These are phyloP conservation scores for Fomitiporia mediterranea DNA, from an alignment of 1,284 basidiomycete genomes.

Conservation along the genomic window DNA sequence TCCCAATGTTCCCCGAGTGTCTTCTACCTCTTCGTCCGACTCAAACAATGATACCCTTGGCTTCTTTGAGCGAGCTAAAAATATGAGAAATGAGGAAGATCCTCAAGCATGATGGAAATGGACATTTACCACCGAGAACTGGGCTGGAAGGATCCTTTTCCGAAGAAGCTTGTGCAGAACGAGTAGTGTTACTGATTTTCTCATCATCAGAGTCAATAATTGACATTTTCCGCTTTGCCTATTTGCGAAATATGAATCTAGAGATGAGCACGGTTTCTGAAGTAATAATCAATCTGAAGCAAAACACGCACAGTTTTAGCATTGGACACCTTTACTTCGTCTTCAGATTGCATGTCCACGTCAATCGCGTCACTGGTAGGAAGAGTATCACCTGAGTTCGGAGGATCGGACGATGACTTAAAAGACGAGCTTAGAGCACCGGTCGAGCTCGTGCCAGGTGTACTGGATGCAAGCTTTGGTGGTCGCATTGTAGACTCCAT, in stretches of 20 bases:
- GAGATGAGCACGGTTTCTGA: background rate
- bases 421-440: slow-evolving; percentile 13
- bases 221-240: slow-evolving; percentile 64
- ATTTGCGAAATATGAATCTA: slow-evolving; percentile 27
- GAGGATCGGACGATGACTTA: slow-evolving; percentile 21
- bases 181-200: slow-evolving; percentile 19
- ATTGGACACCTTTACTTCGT: slow-evolving; percentile 28
- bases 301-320: slow-evolving; percentile 33
- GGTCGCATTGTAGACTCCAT: slow-evolving; percentile 28
- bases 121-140: slow-evolving; percentile 25
- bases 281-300: background rate
- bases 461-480: slow-evolving; percentile 24
- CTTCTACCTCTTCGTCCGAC: slow-evolving; percentile 38
- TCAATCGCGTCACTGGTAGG: slow-evolving; percentile 74
- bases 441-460: slow-evolving; percentile 25
- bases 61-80: slow-evolving; percentile 42
- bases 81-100: slow-evolving; percentile 21
- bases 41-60: slow-evolving; percentile 42
- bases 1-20: slow-evolving; percentile 44
- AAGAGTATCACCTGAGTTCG: slow-evolving; percentile 47
- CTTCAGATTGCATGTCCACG: slow-evolving; percentile 60
- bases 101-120: background rate
- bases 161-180: slow-evolving; percentile 26
- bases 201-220: slow-evolving; percentile 68
- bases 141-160: slow-evolving; percentile 26